Conservation (phyloP, 2,329 filamentous ascomycete species). For the Aspergillus bombycis region DNA sequence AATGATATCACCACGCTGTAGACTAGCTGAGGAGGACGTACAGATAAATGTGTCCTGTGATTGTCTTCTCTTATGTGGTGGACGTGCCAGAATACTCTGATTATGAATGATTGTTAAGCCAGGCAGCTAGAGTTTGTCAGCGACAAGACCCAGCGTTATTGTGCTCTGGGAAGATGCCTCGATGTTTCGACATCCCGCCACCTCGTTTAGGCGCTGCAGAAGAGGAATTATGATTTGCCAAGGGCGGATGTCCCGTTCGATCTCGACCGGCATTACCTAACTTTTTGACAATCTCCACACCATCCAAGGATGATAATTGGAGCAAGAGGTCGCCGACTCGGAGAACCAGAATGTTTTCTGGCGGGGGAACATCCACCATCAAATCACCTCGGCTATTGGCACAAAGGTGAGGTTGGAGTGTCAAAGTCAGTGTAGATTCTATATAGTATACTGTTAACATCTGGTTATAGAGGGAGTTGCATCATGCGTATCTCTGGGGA, state of each 20-base stretch:
- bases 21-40: background rate
- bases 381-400: no score
- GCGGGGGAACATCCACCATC: background rate
- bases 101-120: background rate
- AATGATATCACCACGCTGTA: background rate
- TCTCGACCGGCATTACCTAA: background rate
- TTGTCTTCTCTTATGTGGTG: background rate
- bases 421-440: no score
- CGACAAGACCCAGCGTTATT: no score
- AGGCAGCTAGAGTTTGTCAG: no score
- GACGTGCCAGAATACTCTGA: background rate
- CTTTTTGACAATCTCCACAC: background rate
- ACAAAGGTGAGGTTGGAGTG: no score
- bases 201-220: background rate
- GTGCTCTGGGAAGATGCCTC: no score
- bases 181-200: background rate
- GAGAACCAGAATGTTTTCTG: background rate
- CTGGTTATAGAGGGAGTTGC: no score
- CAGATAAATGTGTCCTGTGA: background rate
- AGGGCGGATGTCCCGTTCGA: background rate
- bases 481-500: no score
- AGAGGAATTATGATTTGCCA: background rate
- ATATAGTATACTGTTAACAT: no score
- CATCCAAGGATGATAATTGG: background rate
- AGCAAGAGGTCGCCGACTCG: background rate